Evolutionary conservation across 2,329 filamentous ascomycete species (phyloP).

Genomic region (Simplicillium sp.): DNA sequence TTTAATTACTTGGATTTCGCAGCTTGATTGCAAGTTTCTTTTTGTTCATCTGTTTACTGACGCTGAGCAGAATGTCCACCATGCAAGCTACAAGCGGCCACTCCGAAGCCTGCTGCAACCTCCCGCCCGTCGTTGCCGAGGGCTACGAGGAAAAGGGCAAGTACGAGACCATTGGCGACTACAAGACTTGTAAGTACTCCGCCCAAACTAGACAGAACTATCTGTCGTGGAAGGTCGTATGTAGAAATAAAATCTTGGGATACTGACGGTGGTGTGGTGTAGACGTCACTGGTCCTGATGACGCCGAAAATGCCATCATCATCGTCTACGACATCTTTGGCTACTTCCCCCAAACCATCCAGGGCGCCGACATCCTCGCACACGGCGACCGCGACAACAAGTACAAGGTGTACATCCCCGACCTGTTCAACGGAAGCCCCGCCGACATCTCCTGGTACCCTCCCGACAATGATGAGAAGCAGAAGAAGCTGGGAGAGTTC

Average conservation of each 20-base stretch:
- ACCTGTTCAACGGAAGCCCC: constrained; percentile 77
- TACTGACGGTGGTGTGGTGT: constrained; percentile 4
- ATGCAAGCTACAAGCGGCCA: constrained; percentile 44
- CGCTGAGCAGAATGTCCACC: constrained; percentile 28
- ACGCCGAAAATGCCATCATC: constrained; percentile 42
- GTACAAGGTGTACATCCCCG: constrained; percentile 84
- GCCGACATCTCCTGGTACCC: constrained; percentile 50
- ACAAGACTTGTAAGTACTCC: constrained; percentile 40
- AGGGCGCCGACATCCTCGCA: constrained; percentile 60
- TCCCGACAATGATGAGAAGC: constrained; percentile 54
- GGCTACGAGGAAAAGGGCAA: constrained; percentile 46
- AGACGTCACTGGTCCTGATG: constrained; percentile 38
- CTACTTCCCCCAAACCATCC: constrained; percentile 60
- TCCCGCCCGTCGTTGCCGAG: constrained; percentile 46
- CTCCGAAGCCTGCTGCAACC: constrained; percentile 47
- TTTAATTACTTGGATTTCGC: too few species aligned
- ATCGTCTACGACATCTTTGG: constrained; percentile 53
- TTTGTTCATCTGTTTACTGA: not conserved
- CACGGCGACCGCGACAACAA: constrained; percentile 46
- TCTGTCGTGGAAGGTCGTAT: not conserved
- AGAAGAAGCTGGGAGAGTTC: constrained; percentile 48
- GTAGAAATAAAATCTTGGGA: not conserved
- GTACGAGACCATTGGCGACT: constrained; percentile 45
- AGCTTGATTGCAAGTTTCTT: not conserved
- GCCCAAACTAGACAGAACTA: too few species aligned